Conservation (phyloP, 2,329 filamentous ascomycete species). For the Reticulascus tulasneorum region DNA sequence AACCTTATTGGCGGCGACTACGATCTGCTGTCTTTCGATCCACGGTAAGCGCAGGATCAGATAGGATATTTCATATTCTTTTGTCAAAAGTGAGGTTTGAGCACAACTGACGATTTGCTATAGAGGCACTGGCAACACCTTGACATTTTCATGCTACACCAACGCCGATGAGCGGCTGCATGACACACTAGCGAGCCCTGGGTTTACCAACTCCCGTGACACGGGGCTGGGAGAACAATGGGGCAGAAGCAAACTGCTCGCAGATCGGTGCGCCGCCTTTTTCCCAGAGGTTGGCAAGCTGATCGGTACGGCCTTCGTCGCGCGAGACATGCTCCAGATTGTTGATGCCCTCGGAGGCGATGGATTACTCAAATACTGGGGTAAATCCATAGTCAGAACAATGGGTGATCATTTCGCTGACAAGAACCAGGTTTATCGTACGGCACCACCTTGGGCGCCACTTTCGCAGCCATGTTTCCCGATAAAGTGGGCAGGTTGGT, state of each 20-base stretch:
- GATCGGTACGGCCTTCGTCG: conserved; percentile 39
- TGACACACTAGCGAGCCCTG: no score
- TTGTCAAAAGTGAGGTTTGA: background rate
- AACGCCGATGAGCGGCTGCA: background rate
- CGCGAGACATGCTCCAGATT: conserved; percentile 39
- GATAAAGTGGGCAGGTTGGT: conserved; percentile 22
- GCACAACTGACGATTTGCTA: background rate
- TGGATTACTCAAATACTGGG: conserved; percentile 35
- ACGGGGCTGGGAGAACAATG: no score
- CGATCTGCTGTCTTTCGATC: conserved; percentile 21
- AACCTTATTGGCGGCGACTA: conserved; percentile 19
- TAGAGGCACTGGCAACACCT: conserved; percentile 21
- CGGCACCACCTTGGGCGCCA: conserved; percentile 32
- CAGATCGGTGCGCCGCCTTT: no score
- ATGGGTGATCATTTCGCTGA: no score
- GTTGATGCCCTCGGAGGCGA: conserved; percentile 38
- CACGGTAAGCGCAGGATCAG: conserved; percentile 20
- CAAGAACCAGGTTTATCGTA: no score
- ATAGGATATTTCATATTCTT: no score
- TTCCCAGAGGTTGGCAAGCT: conserved; percentile 23
- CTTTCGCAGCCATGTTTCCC: conserved; percentile 36
- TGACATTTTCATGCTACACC: conserved; percentile 21
- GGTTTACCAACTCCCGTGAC: no score
- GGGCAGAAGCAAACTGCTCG: no score
- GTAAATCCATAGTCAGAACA: no score